phyloP scores from a whole-genome alignment of 371 early-diverging fungal genomes.

The Neoconidiobolus thromboides region DNA sequence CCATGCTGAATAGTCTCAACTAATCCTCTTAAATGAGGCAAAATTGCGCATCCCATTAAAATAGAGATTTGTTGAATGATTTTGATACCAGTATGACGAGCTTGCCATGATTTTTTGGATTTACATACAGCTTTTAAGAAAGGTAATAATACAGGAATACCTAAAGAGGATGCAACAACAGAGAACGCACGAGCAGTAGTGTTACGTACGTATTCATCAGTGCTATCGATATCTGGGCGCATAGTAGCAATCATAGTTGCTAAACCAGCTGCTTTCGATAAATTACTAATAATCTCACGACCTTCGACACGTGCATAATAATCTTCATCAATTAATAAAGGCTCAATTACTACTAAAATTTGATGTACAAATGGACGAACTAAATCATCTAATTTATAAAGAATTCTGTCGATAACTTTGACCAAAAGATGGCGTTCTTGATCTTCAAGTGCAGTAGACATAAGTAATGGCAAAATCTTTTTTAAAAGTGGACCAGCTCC shows the following conservation, averaged over 20 bases:
- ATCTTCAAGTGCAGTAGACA: slow-evolving; percentile 92
- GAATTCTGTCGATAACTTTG: slow-evolving; percentile 90
- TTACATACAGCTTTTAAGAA: slow-evolving; percentile 92
- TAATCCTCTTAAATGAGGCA: slow-evolving; percentile 81
- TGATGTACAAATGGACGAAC: slow-evolving; percentile 94
- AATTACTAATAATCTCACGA: slow-evolving; percentile 90
- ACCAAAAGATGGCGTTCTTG: slow-evolving; percentile 94
- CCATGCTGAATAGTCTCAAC: slow-evolving; percentile 83
- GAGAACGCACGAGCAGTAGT: slow-evolving; percentile 95
- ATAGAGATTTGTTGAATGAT: slow-evolving; percentile 93
- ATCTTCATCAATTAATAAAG: slow-evolving; percentile 91
- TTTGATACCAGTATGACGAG: slow-evolving; percentile 94
- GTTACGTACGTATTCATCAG: slow-evolving; percentile 94
- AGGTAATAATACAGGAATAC: slow-evolving; percentile 83
- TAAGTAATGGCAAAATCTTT: slow-evolving; percentile 85
- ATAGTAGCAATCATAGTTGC: slow-evolving; percentile 96
- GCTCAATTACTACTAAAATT: slow-evolving; percentile 94
- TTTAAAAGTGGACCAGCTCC: slow-evolving; percentile 93
- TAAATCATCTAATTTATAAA: slow-evolving; percentile 87
- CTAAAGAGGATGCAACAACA: slow-evolving; percentile 91
- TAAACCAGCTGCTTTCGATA: slow-evolving; percentile 93
- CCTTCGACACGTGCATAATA: slow-evolving; percentile 95
- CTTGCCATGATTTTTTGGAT: slow-evolving; percentile 94
- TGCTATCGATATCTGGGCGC: slow-evolving; percentile 95
- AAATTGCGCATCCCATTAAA: slow-evolving; percentile 79